Evolutionary conservation across 1,284 basidiomycete genomes (phyloP).

Genomic region (Ceratobasidium sp.): DNA sequence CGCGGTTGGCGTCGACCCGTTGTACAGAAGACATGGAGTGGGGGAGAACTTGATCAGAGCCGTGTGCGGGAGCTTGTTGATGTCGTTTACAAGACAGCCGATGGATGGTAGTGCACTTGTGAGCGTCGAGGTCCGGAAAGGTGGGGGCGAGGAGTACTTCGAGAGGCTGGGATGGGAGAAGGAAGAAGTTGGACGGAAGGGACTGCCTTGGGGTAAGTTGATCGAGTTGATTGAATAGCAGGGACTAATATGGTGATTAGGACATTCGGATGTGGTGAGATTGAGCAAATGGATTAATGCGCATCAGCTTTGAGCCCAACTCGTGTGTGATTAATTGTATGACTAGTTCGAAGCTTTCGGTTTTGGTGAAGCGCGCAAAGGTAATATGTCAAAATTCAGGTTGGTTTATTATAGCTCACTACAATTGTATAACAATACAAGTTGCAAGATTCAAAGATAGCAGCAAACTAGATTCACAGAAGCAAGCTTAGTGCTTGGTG

Average conservation of each 20-base stretch:
- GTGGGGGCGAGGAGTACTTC: conserved; percentile 16
- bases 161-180: conserved; percentile 30
- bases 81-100: conserved; percentile 17
- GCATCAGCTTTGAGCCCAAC: conserved; percentile 26
- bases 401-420: conserved; percentile 17
- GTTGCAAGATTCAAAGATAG: not conserved
- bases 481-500: conserved; percentile 44
- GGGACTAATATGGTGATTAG: conserved; percentile 19
- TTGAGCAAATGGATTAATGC: conserved; percentile 38
- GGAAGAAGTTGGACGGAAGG: conserved; percentile 28
- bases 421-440: conserved; percentile 41
- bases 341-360: too few relatives aligned
- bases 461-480: not conserved
- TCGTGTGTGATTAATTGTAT: too few relatives aligned
- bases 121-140: conserved; percentile 15
- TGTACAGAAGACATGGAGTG: conserved; percentile 30
- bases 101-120: conserved; percentile 28
- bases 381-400: conserved; percentile 10
- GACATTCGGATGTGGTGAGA: conserved; percentile 11
- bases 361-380: not conserved
- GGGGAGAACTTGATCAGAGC: conserved; percentile 38
- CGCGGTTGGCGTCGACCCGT: conserved; percentile 28
- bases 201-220: conserved; percentile 33
- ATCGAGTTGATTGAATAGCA: conserved; percentile 4
- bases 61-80: conserved; percentile 30